Evolutionary conservation across 2,329 filamentous ascomycete genomes (phyloP).

Genomic region (Pestalotiopsis sp.): DNA sequence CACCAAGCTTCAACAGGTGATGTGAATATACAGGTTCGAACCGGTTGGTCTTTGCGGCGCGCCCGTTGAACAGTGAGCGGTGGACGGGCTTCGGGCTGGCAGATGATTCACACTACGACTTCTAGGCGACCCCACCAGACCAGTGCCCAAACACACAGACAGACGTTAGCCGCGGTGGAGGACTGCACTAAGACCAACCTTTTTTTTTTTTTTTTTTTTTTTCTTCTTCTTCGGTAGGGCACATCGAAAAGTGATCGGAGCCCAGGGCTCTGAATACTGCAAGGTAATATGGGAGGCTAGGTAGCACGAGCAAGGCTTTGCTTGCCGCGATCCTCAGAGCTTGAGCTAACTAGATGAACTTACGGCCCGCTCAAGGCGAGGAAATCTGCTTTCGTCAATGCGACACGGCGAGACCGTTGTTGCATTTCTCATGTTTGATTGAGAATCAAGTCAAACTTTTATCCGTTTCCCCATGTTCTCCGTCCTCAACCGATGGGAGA

Average conservation of each 20-base stretch:
- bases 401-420: background rate
- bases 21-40: background rate
- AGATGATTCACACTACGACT: background rate
- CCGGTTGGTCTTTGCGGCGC: background rate
- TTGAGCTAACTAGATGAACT: background rate
- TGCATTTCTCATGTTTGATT: background rate
- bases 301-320: background rate
- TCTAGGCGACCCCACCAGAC: background rate
- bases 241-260: background rate
- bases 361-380: background rate
- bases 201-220: background rate
- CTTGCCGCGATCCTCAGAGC: background rate
- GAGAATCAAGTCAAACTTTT: background rate
- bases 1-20: background rate
- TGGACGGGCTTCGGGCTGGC: background rate
- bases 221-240: background rate
- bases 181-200: background rate
- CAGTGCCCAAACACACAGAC: background rate
- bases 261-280: background rate
- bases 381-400: background rate
- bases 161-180: background rate
- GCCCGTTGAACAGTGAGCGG: background rate
- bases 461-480: background rate
- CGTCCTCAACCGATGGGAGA: background rate
- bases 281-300: background rate